Conservation (phyloP, 176 grass and related monocot genomes). For the Zea mays region Zm-B73-REFERENCE-NAM-5.0 NC_050100.1:70338001-70338500, state of each 20-base stretch:
- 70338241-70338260: too few relatives aligned
- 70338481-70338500: too few relatives aligned
- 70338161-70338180: neutral
- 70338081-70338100: constrained; percentile 35
- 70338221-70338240: too few relatives aligned
- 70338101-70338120: constrained; percentile 42
- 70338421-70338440: too few relatives aligned
- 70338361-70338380: constrained; percentile 70
- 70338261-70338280: too few relatives aligned
- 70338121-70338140: constrained; percentile 35
- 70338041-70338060: too few relatives aligned
- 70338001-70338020: constrained; percentile 7
- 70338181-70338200: too few relatives aligned
- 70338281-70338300: too few relatives aligned
- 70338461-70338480: too few relatives aligned
- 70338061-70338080: neutral
- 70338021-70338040: neutral
- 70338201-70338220: too few relatives aligned
- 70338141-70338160: constrained; percentile 2
- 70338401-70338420: too few relatives aligned
- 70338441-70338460: too few relatives aligned
- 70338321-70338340: constrained; percentile 79
- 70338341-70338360: constrained; percentile 79
- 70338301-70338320: constrained; percentile 60
- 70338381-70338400: neutral